Evolutionary conservation across 2,329 filamentous ascomycete species (phyloP).

Genomic region (Talaromyces atroroseus): DNA sequence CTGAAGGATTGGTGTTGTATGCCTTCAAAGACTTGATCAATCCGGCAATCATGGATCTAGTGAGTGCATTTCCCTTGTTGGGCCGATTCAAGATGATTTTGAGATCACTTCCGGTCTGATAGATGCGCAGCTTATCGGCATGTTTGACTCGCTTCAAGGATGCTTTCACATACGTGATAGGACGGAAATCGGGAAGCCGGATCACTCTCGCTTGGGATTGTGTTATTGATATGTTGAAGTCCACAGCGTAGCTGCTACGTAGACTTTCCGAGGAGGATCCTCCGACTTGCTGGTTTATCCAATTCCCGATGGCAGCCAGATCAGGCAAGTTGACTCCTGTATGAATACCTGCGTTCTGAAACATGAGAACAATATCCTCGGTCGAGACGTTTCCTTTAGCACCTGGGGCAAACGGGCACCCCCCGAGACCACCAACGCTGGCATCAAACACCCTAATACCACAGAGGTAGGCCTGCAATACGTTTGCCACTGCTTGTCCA

Average conservation of each 20-base stretch:
- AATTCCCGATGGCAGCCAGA: constrained; percentile 63
- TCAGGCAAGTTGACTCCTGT: constrained; percentile 64
- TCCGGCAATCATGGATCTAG: constrained; percentile 30
- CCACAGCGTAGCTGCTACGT: constrained; percentile 22
- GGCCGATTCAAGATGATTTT: constrained; percentile 32
- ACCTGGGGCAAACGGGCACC: constrained; percentile 78
- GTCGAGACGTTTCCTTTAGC: constrained; percentile 83
- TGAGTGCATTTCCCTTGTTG: constrained; percentile 38
- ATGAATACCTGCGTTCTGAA: constrained; percentile 56
- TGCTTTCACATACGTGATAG: constrained; percentile 3
- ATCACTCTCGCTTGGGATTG: neutral
- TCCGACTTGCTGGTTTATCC: constrained; percentile 63
- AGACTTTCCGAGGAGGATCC: constrained; percentile 54
- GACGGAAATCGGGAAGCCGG: neutral
- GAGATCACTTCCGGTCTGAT: constrained; percentile 26
- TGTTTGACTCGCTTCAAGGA: neutral
- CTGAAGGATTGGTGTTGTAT: constrained; percentile 19
- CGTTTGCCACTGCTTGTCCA: constrained; percentile 78
- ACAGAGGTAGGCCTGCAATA: constrained; percentile 68
- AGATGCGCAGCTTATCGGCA: constrained; percentile 22
- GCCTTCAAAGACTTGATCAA: constrained; percentile 26
- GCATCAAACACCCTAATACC: constrained; percentile 75
- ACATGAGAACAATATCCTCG: constrained; percentile 75
- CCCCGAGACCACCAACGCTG: constrained; percentile 73
- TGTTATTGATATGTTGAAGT: neutral